Percentiles rank a stretch among this genome's conserved stretches.
phyloP scores from a whole-genome alignment of 2,329 filamentous ascomycete genomes.

The Clonostachys rhizophaga region DNA sequence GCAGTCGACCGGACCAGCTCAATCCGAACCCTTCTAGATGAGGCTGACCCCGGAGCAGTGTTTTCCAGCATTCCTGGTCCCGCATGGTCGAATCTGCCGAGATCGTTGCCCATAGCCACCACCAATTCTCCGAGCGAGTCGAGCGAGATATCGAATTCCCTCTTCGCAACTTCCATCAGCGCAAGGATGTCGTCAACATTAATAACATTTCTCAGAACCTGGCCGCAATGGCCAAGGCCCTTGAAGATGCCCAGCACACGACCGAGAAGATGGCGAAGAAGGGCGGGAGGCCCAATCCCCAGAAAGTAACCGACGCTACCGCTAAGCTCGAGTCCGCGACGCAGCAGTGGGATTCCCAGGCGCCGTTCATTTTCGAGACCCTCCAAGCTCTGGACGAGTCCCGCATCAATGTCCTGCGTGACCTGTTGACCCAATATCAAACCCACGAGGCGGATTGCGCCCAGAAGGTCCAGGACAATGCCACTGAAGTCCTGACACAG shows the following conservation, averaged over 20 bases:
- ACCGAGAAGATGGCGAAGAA: constrained; percentile 80
- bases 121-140: constrained; percentile 73
- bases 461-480: constrained; percentile 67
- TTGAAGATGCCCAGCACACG: constrained; percentile 80
- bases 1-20: neutral
- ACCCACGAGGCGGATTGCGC: constrained; percentile 89
- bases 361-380: constrained; percentile 90
- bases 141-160: constrained; percentile 85
- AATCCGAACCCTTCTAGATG: neutral
- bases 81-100: constrained; percentile 79
- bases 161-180: constrained; percentile 68
- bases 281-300: constrained; percentile 68
- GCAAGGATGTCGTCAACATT: constrained; percentile 78
- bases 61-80: constrained; percentile 89
- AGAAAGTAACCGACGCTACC: constrained; percentile 72
- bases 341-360: constrained; percentile 88
- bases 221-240: constrained; percentile 72
- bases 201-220: constrained; percentile 79
- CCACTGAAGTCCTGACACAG: constrained; percentile 75
- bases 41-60: constrained; percentile 44
- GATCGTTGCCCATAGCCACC: constrained; percentile 77
- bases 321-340: constrained; percentile 72
- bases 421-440: constrained; percentile 86
- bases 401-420: constrained; percentile 82
- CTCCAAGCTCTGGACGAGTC: constrained; percentile 88